These are phyloP conservation scores for Malania oleifera DNA, from an alignment of 164 flowering plant species.

Conservation along the genomic window DNA sequence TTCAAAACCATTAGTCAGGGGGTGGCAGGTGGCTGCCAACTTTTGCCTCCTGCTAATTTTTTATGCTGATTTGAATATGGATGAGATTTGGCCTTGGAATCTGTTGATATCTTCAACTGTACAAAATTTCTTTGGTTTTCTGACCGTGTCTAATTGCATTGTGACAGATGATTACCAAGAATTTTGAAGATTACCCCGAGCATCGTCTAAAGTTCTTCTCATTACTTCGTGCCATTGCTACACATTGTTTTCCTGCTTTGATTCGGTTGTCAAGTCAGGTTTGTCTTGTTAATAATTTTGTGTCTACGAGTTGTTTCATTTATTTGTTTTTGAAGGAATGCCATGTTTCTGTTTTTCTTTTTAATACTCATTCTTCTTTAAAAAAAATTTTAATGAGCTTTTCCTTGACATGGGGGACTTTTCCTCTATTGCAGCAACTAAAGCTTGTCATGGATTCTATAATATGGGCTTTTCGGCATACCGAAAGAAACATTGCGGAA, in stretches of 20 bases:
- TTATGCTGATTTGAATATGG: too few relatives aligned
- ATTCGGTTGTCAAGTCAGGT: conserved; percentile 88
- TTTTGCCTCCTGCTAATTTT: too few relatives aligned
- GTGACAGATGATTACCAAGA: conserved; percentile 94
- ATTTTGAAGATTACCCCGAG: conserved; percentile 98
- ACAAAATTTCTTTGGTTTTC: conserved; percentile 10
- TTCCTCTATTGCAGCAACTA: conserved; percentile 55
- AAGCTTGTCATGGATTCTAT: conserved; percentile 98
- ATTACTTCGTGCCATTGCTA: conserved; percentile 88
- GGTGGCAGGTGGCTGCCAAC: too few relatives aligned
- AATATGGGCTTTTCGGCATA: conserved; percentile 98
- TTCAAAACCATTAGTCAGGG: too few relatives aligned
- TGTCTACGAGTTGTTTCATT: background rate
- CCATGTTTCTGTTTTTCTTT: background rate
- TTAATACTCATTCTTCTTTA: too few relatives aligned
- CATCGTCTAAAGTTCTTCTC: conserved; percentile 97
- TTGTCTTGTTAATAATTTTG: conserved; percentile 9
- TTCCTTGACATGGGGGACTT: background rate
- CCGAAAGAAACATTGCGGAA: conserved; percentile 97
- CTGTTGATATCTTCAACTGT: too few relatives aligned
- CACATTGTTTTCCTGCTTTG: conserved; percentile 92
- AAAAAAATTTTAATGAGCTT: background rate
- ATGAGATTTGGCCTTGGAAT: too few relatives aligned
- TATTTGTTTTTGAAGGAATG: background rate
- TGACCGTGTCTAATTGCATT: conserved; percentile 2